Evolutionary conservation across 2,329 filamentous ascomycete genomes (phyloP).

Genomic region (Penicillium thymicola): DNA sequence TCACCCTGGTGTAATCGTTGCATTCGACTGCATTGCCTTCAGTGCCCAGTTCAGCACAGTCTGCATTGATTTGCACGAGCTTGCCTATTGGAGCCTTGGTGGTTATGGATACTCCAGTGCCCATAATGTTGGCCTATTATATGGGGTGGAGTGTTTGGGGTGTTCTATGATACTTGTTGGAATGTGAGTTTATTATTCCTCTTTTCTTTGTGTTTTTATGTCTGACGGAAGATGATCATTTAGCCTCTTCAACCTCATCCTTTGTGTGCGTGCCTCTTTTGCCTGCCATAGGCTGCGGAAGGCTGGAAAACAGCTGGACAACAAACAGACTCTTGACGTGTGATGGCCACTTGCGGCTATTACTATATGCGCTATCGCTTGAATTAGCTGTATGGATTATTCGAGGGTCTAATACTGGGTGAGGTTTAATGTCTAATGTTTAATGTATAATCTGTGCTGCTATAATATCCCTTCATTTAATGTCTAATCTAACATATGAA

Average conservation of each 20-base stretch:
- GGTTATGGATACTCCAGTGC: constrained; percentile 7
- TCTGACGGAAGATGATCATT: background rate
- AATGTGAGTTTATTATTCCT: constrained; percentile 1
- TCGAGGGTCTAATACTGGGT: background rate
- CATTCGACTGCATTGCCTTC: constrained; percentile 14
- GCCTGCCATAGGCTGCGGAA: constrained; percentile 14
- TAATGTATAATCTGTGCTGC: background rate
- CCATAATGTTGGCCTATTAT: background rate
- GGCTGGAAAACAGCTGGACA: background rate
- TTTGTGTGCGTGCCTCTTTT: constrained; percentile 10
- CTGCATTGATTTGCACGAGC: constrained; percentile 9
- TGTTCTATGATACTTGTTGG: constrained; percentile 14
- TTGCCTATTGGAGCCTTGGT: constrained; percentile 6
- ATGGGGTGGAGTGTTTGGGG: constrained; percentile 13
- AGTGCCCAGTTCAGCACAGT: constrained; percentile 11
- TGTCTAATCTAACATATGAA: background rate
- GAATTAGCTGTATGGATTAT: background rate
- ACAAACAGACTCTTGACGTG: background rate
- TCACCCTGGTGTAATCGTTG: constrained; percentile 10
- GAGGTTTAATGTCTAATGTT: background rate
- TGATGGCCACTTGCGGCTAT: background rate
- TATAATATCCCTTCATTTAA: background rate
- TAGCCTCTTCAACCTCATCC: constrained; percentile 10
- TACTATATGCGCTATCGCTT: background rate
- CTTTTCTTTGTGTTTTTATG: background rate